Conservation (phyloP, 2,329 filamentous ascomycete species). For the Calonectria crousiana region DNA sequence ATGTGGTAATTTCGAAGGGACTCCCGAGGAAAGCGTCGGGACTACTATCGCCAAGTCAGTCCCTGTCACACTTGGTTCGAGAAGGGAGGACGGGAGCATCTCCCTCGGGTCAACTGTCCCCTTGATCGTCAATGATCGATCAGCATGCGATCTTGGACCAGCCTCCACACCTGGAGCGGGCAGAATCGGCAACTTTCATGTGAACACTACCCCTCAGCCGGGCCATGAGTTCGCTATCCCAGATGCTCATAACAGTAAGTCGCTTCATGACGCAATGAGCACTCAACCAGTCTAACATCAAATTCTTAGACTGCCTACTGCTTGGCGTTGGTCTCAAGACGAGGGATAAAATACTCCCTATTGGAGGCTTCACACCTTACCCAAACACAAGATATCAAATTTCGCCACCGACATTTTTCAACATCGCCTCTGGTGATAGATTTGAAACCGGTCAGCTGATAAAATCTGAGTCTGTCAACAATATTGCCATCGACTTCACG, state of each 20-base stretch:
- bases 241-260: background rate
- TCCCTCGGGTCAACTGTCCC: background rate
- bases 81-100: background rate
- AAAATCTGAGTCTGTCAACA: background rate
- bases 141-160: background rate
- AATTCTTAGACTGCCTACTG: background rate
- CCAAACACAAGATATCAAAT: background rate
- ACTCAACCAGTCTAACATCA: background rate
- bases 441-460: background rate
- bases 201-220: background rate
- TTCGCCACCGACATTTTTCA: background rate
- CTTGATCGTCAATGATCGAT: background rate
- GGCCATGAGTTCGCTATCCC: background rate
- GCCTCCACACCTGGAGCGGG: background rate
- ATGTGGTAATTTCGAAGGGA: background rate
- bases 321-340: background rate
- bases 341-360: background rate
- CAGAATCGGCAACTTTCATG: background rate
- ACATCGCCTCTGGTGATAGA: background rate
- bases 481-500: background rate
- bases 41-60: background rate
- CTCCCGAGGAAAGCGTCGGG: background rate
- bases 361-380: background rate
- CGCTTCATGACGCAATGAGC: background rate
- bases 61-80: background rate